phyloP scores from a whole-genome alignment of 2,329 filamentous ascomycete genomes.

The Triangularia verruculosa region DNA sequence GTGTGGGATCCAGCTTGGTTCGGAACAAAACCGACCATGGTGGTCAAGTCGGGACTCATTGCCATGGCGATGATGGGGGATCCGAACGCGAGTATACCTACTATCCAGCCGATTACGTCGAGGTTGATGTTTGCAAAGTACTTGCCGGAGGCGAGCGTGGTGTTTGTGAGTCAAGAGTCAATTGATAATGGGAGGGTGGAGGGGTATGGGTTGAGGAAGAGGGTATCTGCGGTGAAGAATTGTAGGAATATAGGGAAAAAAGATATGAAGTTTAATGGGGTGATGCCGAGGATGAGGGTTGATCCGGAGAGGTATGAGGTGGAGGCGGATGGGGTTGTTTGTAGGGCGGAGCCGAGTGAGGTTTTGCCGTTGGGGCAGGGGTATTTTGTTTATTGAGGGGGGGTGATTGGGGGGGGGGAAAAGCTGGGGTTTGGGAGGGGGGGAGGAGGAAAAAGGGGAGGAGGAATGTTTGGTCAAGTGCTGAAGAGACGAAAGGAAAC shows the following conservation, averaged over 20 bases:
- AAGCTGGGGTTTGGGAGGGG: too few relatives aligned
- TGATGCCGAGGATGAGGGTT: conserved; percentile 81
- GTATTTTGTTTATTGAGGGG: conserved; percentile 68
- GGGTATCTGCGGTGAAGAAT: conserved; percentile 73
- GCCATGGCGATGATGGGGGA: conserved; percentile 82
- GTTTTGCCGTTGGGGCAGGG: conserved; percentile 72
- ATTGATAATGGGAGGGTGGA: conserved; percentile 64
- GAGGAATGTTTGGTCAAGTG: too few relatives aligned
- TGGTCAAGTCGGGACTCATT: conserved; percentile 88
- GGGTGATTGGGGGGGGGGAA: too few relatives aligned
- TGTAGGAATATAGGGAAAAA: conserved; percentile 73
- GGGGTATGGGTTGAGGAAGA: conserved; percentile 74
- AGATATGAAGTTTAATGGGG: conserved; percentile 88
- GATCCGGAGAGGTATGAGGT: conserved; percentile 89
- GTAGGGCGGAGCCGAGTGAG: conserved; percentile 68
- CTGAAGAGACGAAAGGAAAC: too few relatives aligned
- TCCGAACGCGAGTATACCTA: conserved; percentile 81
- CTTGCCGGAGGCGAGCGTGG: conserved; percentile 69
- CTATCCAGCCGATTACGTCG: conserved; percentile 77
- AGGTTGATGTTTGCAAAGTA: conserved; percentile 81
- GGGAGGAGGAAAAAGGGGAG: too few relatives aligned
- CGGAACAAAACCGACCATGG: conserved; percentile 75
- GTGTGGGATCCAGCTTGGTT: conserved; percentile 85
- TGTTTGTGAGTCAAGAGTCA: conserved; percentile 77
- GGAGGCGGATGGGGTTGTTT: conserved; percentile 75